These are phyloP conservation scores for Verticillium albo-atrum DNA, from an alignment of 2,329 filamentous ascomycete genomes.

Conservation along the genomic window DNA sequence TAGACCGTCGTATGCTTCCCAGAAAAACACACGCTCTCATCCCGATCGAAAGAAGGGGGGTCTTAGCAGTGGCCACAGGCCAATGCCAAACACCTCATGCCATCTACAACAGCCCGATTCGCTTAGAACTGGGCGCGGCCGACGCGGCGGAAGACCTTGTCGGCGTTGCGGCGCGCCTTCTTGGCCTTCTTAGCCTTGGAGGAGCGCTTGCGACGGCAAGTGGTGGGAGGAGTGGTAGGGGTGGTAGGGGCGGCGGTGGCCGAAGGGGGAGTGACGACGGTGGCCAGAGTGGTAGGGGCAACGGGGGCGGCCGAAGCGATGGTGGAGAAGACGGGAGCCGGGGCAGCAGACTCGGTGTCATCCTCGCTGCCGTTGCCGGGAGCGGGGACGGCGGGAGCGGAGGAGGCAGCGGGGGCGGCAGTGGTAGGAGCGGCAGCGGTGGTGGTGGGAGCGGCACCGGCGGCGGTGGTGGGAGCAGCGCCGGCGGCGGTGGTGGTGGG, in stretches of 20 bases:
- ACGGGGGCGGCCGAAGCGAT: not conserved
- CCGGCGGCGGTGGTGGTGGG: slow-evolving; percentile 4
- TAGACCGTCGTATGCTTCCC: not conserved
- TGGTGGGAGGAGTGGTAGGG: slow-evolving; percentile 15
- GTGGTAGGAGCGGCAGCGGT: slow-evolving; percentile 2
- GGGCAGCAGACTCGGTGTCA: not conserved
- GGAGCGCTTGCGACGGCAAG: slow-evolving; percentile 10
- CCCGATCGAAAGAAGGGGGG: not conserved
- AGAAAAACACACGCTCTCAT: not conserved
- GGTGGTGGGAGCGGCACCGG: not conserved
- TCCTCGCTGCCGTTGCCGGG: not conserved
- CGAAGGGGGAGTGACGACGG: slow-evolving; percentile 4
- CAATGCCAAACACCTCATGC: not conserved
- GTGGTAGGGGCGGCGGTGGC: slow-evolving; percentile 14
- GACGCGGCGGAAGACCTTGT: slow-evolving; percentile 1
- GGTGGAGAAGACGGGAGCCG: slow-evolving; percentile 4
- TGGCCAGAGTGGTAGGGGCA: slow-evolving; percentile 7
- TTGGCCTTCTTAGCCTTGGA: slow-evolving; percentile 6
- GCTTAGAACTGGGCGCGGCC: slow-evolving; percentile 3
- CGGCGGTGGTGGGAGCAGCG: slow-evolving; percentile 2
- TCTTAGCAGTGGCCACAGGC: not conserved
- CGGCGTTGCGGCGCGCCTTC: not conserved
- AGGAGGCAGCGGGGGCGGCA: slow-evolving; percentile 2
- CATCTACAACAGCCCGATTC: not conserved
- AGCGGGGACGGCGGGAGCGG: not conserved